Evolutionary conservation across 2,329 filamentous ascomycete species (phyloP), one percentile per base, ranked within the genome.

Genomic region (Pseudogymnoascus sp.): DNA sequence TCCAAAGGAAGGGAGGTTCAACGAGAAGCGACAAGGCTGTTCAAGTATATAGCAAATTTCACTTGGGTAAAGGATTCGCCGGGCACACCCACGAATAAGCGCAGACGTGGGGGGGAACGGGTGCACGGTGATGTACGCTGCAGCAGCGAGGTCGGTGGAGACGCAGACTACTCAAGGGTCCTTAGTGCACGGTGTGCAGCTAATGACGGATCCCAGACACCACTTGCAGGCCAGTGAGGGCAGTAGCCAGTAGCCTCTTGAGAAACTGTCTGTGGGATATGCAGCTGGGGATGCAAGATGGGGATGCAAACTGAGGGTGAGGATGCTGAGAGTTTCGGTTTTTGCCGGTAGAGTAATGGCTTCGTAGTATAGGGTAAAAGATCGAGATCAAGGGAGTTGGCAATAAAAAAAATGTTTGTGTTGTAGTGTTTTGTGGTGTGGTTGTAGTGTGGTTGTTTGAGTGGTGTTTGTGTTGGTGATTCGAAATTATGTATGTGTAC

Each of bases 81-180:
- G 57, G 31, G 14, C 57, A 60, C 57, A 36, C 57, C 31, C 14
- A 37, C 31, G 16, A 39, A 36, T 60, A 60, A 60, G 36, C 57
- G 57, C 57, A 60, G 57, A 39, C 57, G 57, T 60, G 57, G 36
- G 57, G 57, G 57, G 36, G 11, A 60, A 51, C 14, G 21, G 54
- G 57, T 60, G 57, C 57, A 60, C 57, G 57, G 57, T 60, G 57
- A 60, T 60, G 36, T 60, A 60, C 36, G 31, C 10, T 36, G 57
- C 31, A 60, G 36, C 57, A 60, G 57, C 57, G 57, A 60, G 57
- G 57, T 60, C 57, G 57, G 57, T 60, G 31, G 57, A 60, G 57
- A 60, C 36, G 31, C 57, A 60, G 36, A 37, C 31, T 36, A 60
- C 36, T 39, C 57, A 60, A 60, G 57, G 57, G 57, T 60, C 57